Percentiles rank a stretch among this genome's conserved stretches.
Conservation (phyloP, 441 rosid species). For the Populus hybrid region DNA sequence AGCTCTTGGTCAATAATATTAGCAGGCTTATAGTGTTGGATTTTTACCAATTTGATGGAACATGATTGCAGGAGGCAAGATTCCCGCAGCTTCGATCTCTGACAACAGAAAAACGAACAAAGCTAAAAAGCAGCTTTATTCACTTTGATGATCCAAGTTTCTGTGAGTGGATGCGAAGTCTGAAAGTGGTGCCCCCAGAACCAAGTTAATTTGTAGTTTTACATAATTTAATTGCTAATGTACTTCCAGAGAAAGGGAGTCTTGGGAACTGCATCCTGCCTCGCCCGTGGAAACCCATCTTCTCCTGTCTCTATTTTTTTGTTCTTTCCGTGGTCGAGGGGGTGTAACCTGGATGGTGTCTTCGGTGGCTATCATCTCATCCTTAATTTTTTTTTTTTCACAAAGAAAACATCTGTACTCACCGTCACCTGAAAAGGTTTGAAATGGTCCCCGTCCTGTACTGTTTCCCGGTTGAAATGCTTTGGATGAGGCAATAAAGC, state of each 20-base stretch:
- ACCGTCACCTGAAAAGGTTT: constrained; percentile 3
- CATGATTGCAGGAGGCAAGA: constrained; percentile 73
- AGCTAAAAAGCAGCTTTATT: constrained; percentile 79
- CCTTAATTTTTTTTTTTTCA: neutral
- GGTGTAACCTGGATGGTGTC: neutral
- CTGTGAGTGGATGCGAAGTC: constrained; percentile 85
- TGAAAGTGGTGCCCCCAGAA: constrained; percentile 87
- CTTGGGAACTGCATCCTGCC: constrained; percentile 13
- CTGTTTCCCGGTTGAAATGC: constrained; percentile 8
- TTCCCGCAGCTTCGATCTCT: constrained; percentile 76
- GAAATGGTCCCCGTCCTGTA: constrained; percentile 4
- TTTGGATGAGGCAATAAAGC: constrained; percentile 13
- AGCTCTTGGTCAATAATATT: neutral
- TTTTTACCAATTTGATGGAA: constrained; percentile 2
- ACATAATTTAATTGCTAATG: constrained; percentile 10
- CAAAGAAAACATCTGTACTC: constrained; percentile 11
- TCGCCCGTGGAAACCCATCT: constrained; percentile 1
- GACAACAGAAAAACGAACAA: constrained; percentile 61
- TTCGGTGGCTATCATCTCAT: constrained; percentile 2
- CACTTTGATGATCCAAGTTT: constrained; percentile 89
- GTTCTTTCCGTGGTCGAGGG: neutral
- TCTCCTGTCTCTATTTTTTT: neutral
- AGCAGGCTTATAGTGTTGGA: neutral
- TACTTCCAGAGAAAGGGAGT: constrained; percentile 16
- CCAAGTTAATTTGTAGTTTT: constrained; percentile 43